Base-by-base conservation (phyloP, 306 rosid genomes). In the Luffa aegyptiaca region DNA sequence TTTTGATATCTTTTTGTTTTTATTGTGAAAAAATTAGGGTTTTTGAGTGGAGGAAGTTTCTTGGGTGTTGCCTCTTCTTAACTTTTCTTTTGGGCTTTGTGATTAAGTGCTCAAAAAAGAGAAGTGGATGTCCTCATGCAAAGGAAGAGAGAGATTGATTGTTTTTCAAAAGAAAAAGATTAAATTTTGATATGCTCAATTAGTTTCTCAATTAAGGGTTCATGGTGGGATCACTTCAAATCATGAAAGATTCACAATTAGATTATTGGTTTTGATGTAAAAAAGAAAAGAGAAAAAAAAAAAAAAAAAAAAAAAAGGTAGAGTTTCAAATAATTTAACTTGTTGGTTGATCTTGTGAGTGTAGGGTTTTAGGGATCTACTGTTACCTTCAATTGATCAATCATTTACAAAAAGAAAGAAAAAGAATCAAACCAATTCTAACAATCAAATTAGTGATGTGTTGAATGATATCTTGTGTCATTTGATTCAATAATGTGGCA, bases 81-180 rank as follows among this genome's bases (percentile, higher is more conserved):
- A 70, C 76, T 80, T 81, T 86, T 83, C 81, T 66, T 77, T 89
- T 90, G 9, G 20, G 52, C 8, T 69, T n/a, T 70, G 76, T 45
- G 76, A 49, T 71, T 72, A 48, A 72, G 59, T 72, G 77, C 77
- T 46, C 57, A 33, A 72, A 44, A 70, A 72, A 72, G 77, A 72
- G 77, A 72, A 72, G 77, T 72, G 77, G 77, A 35, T 48, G 58
- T 72, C 59, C 77, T 72, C 58, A 74, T 74, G 62, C 78, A 74
- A 74, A 49, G 45, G 78, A 51, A 49, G 66, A 39, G 73, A 52
- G 57, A 52, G 57, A 42, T 53, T 53, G 59, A 53, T 53, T 53
- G 21, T 9, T 62, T 33, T 26, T 26, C 17, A 61, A 26, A 61
- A 61, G 68, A 20, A 7, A 7, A 61, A 64, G 41, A 13, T 63